Evolutionary conservation across 225 moss, liverwort and hornwort genomes (phyloP).

Genomic region (Marchantia paleacea): DNA sequence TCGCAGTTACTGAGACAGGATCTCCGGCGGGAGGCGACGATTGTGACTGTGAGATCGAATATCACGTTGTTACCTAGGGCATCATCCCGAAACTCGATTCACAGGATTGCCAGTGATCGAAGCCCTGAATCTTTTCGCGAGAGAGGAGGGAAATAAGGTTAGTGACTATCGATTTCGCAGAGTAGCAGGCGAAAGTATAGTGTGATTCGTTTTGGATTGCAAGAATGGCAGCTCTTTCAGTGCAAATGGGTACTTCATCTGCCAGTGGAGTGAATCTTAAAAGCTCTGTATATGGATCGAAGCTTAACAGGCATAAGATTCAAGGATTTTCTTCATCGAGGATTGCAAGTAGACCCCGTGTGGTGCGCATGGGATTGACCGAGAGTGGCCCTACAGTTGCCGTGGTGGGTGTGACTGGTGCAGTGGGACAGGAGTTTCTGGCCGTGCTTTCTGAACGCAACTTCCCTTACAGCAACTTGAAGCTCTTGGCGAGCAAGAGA

Average conservation of each 20-base stretch:
- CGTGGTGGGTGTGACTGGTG: conserved; percentile 94
- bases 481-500: conserved; percentile 91
- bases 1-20: no score
- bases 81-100: no score
- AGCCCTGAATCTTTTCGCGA: neutral
- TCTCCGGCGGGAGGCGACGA: no score
- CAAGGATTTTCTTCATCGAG: neutral
- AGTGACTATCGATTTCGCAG: neutral
- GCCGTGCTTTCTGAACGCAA: conserved; percentile 77
- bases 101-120: neutral
- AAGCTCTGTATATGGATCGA: conserved; percentile 6
- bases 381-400: conserved; percentile 84
- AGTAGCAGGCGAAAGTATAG: neutral
- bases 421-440: conserved; percentile 97
- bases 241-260: neutral
- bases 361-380: conserved; percentile 68
- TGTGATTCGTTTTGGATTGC: neutral
- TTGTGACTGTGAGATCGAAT: no score
- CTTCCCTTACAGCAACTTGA: conserved; percentile 80
- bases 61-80: no score
- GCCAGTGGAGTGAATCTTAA: neutral
- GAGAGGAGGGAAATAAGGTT: neutral
- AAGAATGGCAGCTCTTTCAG: conserved; percentile 4
- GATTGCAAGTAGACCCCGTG: conserved; percentile 14
- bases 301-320: neutral